Percentiles rank a stretch among this genome's conserved stretches.
phyloP scores from a whole-genome alignment of 179 eudicot genomes.

The Drosera spatulata region DNA sequence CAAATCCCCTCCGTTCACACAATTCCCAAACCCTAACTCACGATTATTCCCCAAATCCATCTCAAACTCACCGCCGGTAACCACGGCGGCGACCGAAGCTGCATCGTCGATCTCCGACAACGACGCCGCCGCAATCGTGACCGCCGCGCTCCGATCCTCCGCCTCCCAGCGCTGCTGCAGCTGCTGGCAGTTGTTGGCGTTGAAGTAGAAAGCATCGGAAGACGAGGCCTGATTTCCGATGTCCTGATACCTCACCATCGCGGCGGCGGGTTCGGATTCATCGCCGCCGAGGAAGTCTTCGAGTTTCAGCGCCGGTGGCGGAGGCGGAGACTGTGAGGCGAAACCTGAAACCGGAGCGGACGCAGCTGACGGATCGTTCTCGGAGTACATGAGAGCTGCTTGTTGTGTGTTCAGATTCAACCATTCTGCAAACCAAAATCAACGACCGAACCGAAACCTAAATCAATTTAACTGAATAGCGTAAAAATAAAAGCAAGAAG shows the following conservation, averaged over 20 bases:
- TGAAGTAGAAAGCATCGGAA: constrained; percentile 44
- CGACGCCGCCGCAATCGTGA: no score
- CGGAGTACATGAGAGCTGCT: not conserved
- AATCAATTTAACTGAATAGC: not conserved
- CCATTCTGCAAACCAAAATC: not conserved
- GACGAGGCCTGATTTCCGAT: constrained; percentile 40
- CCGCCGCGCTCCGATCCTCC: no score
- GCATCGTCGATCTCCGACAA: no score
- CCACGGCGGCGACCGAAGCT: no score
- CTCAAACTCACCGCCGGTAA: no score
- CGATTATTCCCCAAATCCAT: no score
- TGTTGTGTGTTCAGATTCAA: not conserved
- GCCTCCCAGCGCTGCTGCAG: no score
- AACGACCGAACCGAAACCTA: not conserved
- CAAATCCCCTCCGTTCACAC: no score
- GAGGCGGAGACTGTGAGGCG: not conserved
- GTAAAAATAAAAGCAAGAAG: no score
- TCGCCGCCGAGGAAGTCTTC: constrained; percentile 90
- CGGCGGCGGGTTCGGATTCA: not conserved
- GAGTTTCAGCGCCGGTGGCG: constrained; percentile 31
- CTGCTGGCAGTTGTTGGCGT: no score
- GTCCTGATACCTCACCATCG: constrained; percentile 19
- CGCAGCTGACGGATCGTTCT: not conserved
- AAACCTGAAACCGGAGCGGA: not conserved
- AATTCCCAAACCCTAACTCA: no score